Conservation (phyloP, 108 stramenopile genomes). For the Nitzschia sp. region DNA sequence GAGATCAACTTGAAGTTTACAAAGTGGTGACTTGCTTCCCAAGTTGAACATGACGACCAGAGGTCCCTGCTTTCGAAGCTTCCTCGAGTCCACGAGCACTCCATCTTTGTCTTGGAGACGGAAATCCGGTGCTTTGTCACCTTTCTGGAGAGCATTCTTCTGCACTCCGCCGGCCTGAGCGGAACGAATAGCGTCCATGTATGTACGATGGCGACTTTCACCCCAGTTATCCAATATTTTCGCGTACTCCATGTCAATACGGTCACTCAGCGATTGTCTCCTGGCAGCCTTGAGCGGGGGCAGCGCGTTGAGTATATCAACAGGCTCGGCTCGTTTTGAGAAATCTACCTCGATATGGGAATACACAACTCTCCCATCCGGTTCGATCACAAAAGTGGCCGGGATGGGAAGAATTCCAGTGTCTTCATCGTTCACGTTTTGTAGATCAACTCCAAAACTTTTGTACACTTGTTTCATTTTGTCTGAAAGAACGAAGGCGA, state of each 20-base stretch:
- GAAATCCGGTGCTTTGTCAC: slow-evolving; percentile 30
- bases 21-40: slow-evolving; percentile 9
- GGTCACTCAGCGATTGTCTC: not conserved
- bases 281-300: slow-evolving; percentile 2
- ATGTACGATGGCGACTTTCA: not conserved
- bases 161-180: not conserved
- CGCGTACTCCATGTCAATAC: slow-evolving; percentile 3
- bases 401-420: slow-evolving; percentile 18
- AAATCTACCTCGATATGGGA: slow-evolving; percentile 12
- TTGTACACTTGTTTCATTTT: not conserved
- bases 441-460: not conserved
- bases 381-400: slow-evolving; percentile 29
- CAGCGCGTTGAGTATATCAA: slow-evolving; percentile 24
- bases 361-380: slow-evolving; percentile 13
- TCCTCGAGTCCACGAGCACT: slow-evolving; percentile 3
- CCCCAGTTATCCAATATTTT: not conserved
- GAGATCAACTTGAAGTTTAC: slow-evolving; percentile 6
- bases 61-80: slow-evolving; percentile 8
- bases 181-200: slow-evolving; percentile 1
- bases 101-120: not conserved
- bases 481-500: slow-evolving; percentile 12
- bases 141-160: slow-evolving; percentile 10
- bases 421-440: slow-evolving; percentile 13
- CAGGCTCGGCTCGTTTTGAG: slow-evolving; percentile 22
- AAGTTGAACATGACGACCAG: slow-evolving; percentile 22